Base-by-base conservation (phyloP, 495 filamentous ascomycete genomes). In the Tuber microsphaerosporum region DNA sequence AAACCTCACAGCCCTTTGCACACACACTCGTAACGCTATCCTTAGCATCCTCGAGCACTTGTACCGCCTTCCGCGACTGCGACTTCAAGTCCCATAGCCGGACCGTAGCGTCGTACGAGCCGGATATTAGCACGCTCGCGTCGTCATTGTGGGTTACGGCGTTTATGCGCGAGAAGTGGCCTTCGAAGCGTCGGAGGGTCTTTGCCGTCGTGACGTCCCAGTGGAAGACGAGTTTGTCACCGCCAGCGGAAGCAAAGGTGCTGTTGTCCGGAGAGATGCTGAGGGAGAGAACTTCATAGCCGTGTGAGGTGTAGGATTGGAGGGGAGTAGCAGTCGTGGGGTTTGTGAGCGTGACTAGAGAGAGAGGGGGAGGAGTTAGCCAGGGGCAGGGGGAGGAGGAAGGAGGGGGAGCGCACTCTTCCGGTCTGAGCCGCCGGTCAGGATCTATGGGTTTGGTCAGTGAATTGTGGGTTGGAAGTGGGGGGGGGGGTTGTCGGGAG, bases 121-220 rank as follows among this genome's bases (percentile, higher is more conserved):
- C 93, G 83, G 87, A 89, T 7, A 94, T 87, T 70, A 97, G 85
- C 2, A 97, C 87, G 3, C 85, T 85, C 19, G 91, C 93, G 42
- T 85, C 91, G 26, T 87, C 87, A 0, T 88, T 93, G 79, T 97
- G 97, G 44, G 86, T 85, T 5, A 94, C 92, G 20, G 87, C 84
- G 83, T 98, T 96, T 46, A 99, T 86, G 41, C 93, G 85, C 26
- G 88, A 88, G 51, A 85, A 86, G 84, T 96, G 93, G 7, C 91
- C 92, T 70, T 86, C 84, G 86, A 94, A 96, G 44, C 94, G 87
- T 43, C 90, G 87, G 22, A 91, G 81, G 0, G 94, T 97, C 79
- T 85, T 85, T 14, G 91, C 93, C 8, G 91, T 91, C 8, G 89
- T 85, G 0, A 97, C 95, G 85, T 99, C 95, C 95, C 95, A 99